These are phyloP conservation scores for Capsicum rhomboideum DNA, from an alignment of 257 asterid genomes.

Conservation along the genomic window DNA sequence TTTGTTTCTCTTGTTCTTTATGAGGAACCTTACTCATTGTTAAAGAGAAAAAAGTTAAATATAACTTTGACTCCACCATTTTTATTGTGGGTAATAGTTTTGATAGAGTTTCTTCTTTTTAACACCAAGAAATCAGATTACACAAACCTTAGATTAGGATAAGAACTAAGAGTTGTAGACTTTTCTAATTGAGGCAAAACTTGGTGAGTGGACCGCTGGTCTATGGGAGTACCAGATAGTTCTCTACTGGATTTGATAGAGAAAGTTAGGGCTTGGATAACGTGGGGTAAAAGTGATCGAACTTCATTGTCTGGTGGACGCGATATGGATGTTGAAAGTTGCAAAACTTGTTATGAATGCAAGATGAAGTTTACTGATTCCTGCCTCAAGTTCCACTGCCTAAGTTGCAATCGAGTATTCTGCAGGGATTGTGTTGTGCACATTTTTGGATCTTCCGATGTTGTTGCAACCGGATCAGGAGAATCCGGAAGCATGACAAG, in stretches of 20 bases:
- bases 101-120: slow-evolving; percentile 30
- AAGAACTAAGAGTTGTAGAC: neutral
- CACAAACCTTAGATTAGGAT: slow-evolving; percentile 4
- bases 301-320: slow-evolving; percentile 20
- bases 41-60: slow-evolving; percentile 10
- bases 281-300: slow-evolving; percentile 32
- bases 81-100: slow-evolving; percentile 67
- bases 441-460: slow-evolving; percentile 26
- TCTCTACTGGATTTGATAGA: slow-evolving; percentile 48
- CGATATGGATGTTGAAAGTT: slow-evolving; percentile 31
- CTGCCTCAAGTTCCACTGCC: slow-evolving; percentile 46
- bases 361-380: slow-evolving; percentile 28
- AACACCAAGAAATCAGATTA: neutral
- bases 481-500: slow-evolving; percentile 14
- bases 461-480: slow-evolving; percentile 13
- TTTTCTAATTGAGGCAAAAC: slow-evolving; percentile 6
- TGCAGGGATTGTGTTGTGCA: slow-evolving; percentile 48
- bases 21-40: slow-evolving; percentile 11
- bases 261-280: slow-evolving; percentile 59
- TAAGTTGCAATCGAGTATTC: slow-evolving; percentile 43
- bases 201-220: slow-evolving; percentile 33
- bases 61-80: slow-evolving; percentile 38
- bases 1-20: slow-evolving; percentile 15
- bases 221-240: slow-evolving; percentile 63
- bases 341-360: slow-evolving; percentile 37